Evolutionary conservation across 2,329 filamentous ascomycete species (phyloP).

Genomic region (Colletotrichum higginsianum): DNA sequence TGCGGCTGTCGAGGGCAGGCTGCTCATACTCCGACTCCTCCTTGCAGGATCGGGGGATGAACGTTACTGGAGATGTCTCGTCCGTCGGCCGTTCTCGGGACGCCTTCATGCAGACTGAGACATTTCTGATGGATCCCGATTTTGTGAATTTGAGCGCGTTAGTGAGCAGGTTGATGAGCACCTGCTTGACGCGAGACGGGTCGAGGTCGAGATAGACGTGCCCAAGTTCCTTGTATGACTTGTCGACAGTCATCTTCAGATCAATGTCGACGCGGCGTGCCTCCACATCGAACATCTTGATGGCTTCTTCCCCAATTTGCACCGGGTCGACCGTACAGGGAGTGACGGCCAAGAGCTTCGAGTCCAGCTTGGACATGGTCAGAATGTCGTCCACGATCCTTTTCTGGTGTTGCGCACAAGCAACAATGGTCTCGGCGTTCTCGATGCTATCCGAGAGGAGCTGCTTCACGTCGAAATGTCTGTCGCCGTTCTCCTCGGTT

Average conservation of each 20-base stretch:
- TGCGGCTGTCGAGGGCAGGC: constrained; percentile 49
- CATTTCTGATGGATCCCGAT: constrained; percentile 70
- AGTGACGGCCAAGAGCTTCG: constrained; percentile 79
- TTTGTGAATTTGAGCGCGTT: constrained; percentile 89
- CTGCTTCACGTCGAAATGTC: constrained; percentile 49
- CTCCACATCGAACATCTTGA: constrained; percentile 87
- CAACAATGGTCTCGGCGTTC: constrained; percentile 82
- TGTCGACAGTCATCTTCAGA: constrained; percentile 74
- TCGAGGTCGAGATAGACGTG: constrained; percentile 80
- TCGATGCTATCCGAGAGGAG: constrained; percentile 76
- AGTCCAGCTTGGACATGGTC: constrained; percentile 83
- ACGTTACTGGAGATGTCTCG: constrained; percentile 67
- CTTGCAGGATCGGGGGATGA: constrained; percentile 71
- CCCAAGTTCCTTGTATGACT: constrained; percentile 70
- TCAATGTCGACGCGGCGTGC: constrained; percentile 78
- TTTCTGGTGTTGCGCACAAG: constrained; percentile 86
- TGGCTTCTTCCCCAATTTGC: constrained; percentile 74
- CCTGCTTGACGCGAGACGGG: constrained; percentile 81
- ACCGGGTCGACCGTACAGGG: constrained; percentile 79
- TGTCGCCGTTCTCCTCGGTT: constrained; percentile 16
- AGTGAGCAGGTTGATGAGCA: constrained; percentile 84
- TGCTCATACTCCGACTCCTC: constrained; percentile 57
- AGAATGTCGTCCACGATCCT: constrained; percentile 83
- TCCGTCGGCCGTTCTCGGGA: constrained; percentile 57
- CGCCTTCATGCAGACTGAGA: constrained; percentile 64